Evolutionary conservation across 2,329 filamentous ascomycete species (phyloP), one percentile per base, ranked within the genome.

Genomic region (Westerdykella aurantiaca): DNA sequence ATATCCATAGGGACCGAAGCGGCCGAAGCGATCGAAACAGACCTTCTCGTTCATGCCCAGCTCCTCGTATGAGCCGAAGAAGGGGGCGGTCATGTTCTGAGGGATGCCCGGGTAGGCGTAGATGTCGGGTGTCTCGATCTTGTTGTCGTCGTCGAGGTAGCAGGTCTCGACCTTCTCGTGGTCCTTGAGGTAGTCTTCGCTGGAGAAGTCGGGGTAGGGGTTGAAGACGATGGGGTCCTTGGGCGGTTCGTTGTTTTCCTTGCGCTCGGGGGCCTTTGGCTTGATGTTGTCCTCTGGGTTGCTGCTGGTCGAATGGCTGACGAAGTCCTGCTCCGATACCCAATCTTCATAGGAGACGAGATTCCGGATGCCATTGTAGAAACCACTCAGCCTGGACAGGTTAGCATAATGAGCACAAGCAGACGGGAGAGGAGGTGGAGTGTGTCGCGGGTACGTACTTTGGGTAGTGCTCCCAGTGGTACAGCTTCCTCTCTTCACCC

Each of bases 61-160:
- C 46, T 71, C 66, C 34, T 70, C 63, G 55, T 75, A 71, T 3
- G 71, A 72, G 38, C 74, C 74, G 47, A 73, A 75, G 57, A 70
- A 69, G 33, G 72, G 71, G 13, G 67, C 63, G 11, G 70, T 66
- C 61, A 72, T 68, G 58, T 75, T 71, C 50, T 74, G 71, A 21
- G 73, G 73, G 11, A 76, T 58, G 14, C 73, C 74, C 2, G 76
- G 70, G 53, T 86, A 88, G 1, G 80, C 83, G 58, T 80, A 85
- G 21, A 86, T 66, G 49, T 83, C 77, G 1, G 84, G 84, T 0
- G 75, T 74, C 0, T 68, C 56, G 3, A 82, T 63, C 23, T 70
- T 79, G 35, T 79, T 74, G 12, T 77, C 74, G 16, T 71, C 69
- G 54, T 87, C 82, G 25, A 87, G 69, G 53, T 77, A 86, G 67